A percentile compares a stretch with the other conserved stretches of the same genome.
Conservation (phyloP, 176 grass and related monocot species). For the Alloteropsis semialata region DNA sequence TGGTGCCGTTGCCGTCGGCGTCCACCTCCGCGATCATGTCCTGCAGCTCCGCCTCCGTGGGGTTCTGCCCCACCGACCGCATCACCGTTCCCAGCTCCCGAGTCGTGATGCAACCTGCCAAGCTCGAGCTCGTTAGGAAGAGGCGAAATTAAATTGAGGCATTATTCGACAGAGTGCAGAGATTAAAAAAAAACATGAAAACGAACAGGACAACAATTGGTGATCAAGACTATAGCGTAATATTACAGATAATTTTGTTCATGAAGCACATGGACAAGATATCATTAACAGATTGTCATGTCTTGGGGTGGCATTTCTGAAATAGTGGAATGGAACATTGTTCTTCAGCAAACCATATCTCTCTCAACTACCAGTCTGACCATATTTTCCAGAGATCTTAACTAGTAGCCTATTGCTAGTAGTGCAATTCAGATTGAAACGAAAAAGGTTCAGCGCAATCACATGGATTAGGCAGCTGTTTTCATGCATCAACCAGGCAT, state of each 20-base stretch:
- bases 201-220: background rate
- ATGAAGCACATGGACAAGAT: no score
- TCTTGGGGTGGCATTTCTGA: no score
- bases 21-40: constrained; percentile 78
- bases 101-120: constrained; percentile 50
- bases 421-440: background rate
- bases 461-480: background rate
- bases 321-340: background rate
- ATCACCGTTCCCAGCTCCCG: constrained; percentile 67
- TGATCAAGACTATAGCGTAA: background rate
- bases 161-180: background rate
- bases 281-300: no score
- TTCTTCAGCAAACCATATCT: background rate
- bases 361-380: background rate
- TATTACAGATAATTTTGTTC: background rate
- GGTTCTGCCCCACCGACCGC: constrained; percentile 62
- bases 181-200: background rate
- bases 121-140: background rate
- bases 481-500: background rate
- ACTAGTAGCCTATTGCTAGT: background rate
- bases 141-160: background rate
- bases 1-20: constrained; percentile 40
- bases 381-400: background rate
- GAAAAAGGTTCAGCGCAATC: background rate
- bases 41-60: constrained; percentile 54